These are phyloP conservation scores for Scheffersomyces coipomensis DNA, from an alignment of 805 yeast genomes.

Conservation along the genomic window DNA sequence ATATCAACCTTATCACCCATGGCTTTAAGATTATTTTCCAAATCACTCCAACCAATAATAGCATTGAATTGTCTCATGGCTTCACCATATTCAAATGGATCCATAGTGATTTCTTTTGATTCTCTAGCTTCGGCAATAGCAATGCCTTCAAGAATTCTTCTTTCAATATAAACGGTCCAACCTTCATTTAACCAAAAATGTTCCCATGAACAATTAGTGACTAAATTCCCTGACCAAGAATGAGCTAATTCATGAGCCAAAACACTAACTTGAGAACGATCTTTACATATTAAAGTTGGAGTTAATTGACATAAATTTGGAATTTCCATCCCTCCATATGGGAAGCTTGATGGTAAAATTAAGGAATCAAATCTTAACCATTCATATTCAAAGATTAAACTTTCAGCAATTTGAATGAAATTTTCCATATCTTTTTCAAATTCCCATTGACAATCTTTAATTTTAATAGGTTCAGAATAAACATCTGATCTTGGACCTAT, in stretches of 20 bases:
- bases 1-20: conserved; percentile 54
- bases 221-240: conserved; percentile 90
- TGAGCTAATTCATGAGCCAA: conserved; percentile 93
- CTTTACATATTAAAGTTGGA: conserved; percentile 83
- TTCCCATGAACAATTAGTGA: conserved; percentile 88
- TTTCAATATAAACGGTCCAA: conserved; percentile 90
- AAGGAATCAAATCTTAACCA: conserved; percentile 83
- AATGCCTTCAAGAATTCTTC: conserved; percentile 74
- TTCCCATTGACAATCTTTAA: conserved; percentile 72
- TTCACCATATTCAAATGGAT: conserved; percentile 56
- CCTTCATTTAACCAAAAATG: conserved; percentile 96
- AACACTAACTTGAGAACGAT: conserved; percentile 82
- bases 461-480: conserved; percentile 70
- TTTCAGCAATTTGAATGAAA: conserved; percentile 77
- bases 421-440: conserved; percentile 78
- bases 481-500: conserved; percentile 89
- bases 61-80: conserved; percentile 75
- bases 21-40: conserved; percentile 63
- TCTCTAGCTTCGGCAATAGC: conserved; percentile 6
- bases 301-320: conserved; percentile 90
- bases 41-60: conserved; percentile 85
- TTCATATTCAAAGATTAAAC: conserved; percentile 72
- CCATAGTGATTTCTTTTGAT: not conserved
- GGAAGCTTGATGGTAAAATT: conserved; percentile 73
- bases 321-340: conserved; percentile 95